Evolutionary conservation across 1,139 yeast genomes (phyloP).

Genomic region (Kodamaea arcana): DNA sequence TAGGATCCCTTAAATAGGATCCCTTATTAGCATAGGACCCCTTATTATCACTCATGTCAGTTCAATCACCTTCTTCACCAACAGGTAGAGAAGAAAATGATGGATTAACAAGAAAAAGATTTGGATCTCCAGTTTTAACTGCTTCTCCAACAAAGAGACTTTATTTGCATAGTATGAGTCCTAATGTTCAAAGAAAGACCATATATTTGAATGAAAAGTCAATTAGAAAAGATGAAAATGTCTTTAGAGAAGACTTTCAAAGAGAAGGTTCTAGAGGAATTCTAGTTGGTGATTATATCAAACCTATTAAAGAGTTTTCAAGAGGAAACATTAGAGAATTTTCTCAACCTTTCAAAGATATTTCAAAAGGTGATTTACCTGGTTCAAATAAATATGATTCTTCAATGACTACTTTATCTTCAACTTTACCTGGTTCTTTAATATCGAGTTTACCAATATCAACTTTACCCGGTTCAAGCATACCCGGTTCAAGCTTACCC

Average conservation of each 20-base stretch:
- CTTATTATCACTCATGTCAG: background rate
- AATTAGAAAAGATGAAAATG: too few species aligned
- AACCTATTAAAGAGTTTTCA: too few species aligned
- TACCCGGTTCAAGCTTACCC: too few species aligned
- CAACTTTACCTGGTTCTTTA: too few species aligned
- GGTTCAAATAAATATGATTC: too few species aligned
- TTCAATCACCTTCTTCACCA: background rate
- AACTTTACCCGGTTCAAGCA: too few species aligned
- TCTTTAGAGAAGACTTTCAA: background rate
- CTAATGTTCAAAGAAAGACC: constrained; percentile 34
- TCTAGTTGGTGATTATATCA: too few species aligned
- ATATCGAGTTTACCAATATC: too few species aligned
- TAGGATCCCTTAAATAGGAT: too few species aligned
- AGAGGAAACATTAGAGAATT: too few species aligned
- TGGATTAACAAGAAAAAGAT: background rate
- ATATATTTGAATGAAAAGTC: constrained; percentile 15
- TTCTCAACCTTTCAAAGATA: background rate
- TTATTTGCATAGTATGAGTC: constrained; percentile 39
- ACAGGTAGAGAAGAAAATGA: background rate
- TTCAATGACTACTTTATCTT: too few species aligned
- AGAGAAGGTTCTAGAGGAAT: background rate
- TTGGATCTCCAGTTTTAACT: background rate
- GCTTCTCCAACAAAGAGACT: constrained; percentile 29
- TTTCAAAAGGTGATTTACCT: background rate
- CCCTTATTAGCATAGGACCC: too few species aligned